These are phyloP conservation scores for Hymenoscyphus repandus DNA, from an alignment of 2,329 filamentous ascomycete species.

Conservation along the genomic window DNA sequence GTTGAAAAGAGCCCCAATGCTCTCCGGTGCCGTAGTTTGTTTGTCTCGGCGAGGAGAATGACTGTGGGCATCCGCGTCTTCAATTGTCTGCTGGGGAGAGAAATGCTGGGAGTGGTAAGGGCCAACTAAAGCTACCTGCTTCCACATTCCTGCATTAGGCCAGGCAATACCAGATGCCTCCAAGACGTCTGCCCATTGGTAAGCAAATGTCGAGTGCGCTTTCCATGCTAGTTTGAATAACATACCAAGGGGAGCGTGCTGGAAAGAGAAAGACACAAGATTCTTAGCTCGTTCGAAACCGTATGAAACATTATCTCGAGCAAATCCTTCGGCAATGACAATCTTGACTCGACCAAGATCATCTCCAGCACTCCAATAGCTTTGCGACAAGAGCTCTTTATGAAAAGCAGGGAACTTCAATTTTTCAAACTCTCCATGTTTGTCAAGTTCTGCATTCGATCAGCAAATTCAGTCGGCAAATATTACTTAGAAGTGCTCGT, in stretches of 20 bases:
- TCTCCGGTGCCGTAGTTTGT: conserved; percentile 16
- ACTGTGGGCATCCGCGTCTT: conserved; percentile 50
- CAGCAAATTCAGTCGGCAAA: conserved; percentile 7
- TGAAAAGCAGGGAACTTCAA: conserved; percentile 71
- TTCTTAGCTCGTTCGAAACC: conserved; percentile 67
- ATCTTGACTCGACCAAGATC: conserved; percentile 71
- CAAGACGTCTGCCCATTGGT: conserved; percentile 53
- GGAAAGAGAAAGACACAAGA: conserved; percentile 73
- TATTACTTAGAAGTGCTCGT: conserved; percentile 7
- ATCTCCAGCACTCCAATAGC: conserved; percentile 67
- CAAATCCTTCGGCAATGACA: conserved; percentile 68
- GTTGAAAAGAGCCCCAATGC: conserved; percentile 10
- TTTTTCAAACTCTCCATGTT: conserved; percentile 48
- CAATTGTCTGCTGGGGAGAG: conserved; percentile 35
- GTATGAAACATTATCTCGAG: conserved; percentile 42
- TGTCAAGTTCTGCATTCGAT: conserved; percentile 24
- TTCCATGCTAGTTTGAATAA: conserved; percentile 7
- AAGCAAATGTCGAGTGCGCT: neutral
- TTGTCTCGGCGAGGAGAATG: conserved; percentile 51
- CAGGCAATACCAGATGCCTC: conserved; percentile 72
- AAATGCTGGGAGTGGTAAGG: conserved; percentile 25
- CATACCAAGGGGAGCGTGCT: conserved; percentile 74
- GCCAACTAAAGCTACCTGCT: conserved; percentile 38
- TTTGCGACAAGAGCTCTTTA: conserved; percentile 61
- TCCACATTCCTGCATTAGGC: conserved; percentile 71